Conservation (phyloP, 768 basidiomycete genomes). For the Leccinum subgranulosum region DNA sequence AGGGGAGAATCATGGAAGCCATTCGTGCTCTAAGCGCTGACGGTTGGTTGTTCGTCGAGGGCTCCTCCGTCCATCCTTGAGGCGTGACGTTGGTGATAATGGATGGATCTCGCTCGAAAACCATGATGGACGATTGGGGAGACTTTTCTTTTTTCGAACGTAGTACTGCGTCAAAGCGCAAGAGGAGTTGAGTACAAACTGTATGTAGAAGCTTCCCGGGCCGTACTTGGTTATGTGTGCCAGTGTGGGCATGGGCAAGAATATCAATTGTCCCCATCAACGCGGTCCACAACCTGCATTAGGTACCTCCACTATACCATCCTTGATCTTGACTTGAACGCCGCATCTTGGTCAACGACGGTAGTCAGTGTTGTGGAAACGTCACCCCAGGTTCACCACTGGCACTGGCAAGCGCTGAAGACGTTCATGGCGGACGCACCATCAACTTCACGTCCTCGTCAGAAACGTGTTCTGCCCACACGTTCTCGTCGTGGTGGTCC, state of each 20-base stretch:
- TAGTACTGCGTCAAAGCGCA: not conserved
- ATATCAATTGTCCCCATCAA: not conserved
- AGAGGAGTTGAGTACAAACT: not conserved
- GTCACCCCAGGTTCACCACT: not conserved
- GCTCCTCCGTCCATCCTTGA: constrained; percentile 2
- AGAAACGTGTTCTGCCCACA: constrained; percentile 80
- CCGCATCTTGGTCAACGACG: not conserved
- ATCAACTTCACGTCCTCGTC: constrained; percentile 42
- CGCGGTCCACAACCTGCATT: constrained; percentile 8
- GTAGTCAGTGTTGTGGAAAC: constrained; percentile 5
- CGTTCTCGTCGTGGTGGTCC: constrained; percentile 78
- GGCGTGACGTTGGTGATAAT: too few relatives aligned
- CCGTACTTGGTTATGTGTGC: not conserved
- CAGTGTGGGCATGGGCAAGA: not conserved
- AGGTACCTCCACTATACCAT: constrained; percentile 6
- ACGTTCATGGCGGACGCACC: constrained; percentile 33
- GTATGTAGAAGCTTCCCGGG: not conserved
- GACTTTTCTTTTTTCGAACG: not conserved
- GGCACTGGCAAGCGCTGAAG: constrained; percentile 11
- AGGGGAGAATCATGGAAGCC: constrained; percentile 40
- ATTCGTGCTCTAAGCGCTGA: constrained; percentile 42
- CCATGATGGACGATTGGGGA: too few relatives aligned
- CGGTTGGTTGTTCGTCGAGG: constrained; percentile 42
- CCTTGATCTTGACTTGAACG: constrained; percentile 2
- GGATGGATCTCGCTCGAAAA: too few relatives aligned